Percentiles rank a stretch among this genome's conserved stretches.
Conservation (phyloP, 331 rosid species). For the Malus hybrid region DNA sequence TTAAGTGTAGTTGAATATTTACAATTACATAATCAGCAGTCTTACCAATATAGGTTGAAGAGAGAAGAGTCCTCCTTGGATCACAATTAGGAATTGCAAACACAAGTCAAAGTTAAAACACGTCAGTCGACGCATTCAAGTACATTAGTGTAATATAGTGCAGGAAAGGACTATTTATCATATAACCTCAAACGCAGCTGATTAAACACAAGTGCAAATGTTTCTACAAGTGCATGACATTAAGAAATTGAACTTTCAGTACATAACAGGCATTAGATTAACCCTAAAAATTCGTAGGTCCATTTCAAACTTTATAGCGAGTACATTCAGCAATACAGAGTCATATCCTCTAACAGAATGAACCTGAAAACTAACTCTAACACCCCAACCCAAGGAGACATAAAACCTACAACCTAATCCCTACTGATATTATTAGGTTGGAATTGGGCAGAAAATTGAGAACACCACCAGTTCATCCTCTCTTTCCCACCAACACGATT, state of each 20-base stretch:
- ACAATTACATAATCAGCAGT: slow-evolving; percentile 1
- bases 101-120: background rate
- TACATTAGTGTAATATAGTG: background rate
- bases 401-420: slow-evolving; percentile 7
- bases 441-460: background rate
- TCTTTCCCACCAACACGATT: background rate
- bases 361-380: background rate
- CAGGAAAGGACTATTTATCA: background rate
- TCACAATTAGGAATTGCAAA: background rate
- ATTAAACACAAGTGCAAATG: background rate
- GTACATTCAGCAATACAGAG: slow-evolving; percentile 3
- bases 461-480: slow-evolving; percentile 18
- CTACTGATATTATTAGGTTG: slow-evolving; percentile 9
- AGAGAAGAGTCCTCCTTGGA: background rate
- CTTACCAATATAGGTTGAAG: background rate
- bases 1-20: background rate
- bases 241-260: background rate
- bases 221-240: background rate
- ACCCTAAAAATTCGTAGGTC: slow-evolving; percentile 4
- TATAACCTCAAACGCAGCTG: background rate
- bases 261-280: slow-evolving; percentile 2
- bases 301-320: slow-evolving; percentile 12
- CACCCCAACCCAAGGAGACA: background rate
- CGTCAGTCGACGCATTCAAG: background rate
- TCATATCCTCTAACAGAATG: background rate